Evolutionary conservation across 2,329 filamentous ascomycete species (phyloP).

Genomic region (Lachnellula occidentalis): DNA sequence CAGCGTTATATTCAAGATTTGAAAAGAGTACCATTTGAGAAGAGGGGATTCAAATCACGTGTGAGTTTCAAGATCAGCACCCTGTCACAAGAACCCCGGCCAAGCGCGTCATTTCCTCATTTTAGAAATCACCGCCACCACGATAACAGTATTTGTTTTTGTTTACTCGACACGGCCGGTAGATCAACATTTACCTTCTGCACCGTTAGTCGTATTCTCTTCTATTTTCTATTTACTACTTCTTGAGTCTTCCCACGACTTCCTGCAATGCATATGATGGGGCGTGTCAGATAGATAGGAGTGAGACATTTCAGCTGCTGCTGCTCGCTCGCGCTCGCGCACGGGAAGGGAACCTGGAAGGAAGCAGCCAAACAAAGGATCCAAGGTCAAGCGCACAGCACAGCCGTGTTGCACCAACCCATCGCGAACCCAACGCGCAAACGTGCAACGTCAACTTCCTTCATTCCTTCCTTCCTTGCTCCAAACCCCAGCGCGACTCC

Average conservation of each 20-base stretch:
- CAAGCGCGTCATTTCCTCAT: slow-evolving; percentile 6
- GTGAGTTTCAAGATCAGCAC: no score
- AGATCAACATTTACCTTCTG: background rate
- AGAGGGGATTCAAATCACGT: no score
- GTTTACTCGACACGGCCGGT: background rate
- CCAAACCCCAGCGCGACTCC: background rate
- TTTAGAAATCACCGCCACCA: background rate
- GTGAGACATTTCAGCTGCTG: slow-evolving; percentile 1
- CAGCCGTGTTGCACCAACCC: background rate
- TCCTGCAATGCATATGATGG: background rate
- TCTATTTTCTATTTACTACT: background rate
- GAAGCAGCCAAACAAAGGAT: background rate
- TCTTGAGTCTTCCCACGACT: background rate
- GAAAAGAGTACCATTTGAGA: no score
- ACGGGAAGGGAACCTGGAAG: background rate
- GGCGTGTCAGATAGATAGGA: background rate
- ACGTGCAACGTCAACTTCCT: background rate
- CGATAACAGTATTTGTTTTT: background rate
- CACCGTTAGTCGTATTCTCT: background rate
- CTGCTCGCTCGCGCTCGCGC: background rate
- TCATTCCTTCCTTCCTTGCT: background rate
- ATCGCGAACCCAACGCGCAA: background rate
- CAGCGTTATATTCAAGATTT: no score
- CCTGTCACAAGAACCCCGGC: background rate
- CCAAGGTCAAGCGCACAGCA: no score